Percentiles rank a stretch among this genome's conserved stretches.
Conservation (phyloP, 192 early-diverging fungal species). For the Gigaspora rosea region DNA sequence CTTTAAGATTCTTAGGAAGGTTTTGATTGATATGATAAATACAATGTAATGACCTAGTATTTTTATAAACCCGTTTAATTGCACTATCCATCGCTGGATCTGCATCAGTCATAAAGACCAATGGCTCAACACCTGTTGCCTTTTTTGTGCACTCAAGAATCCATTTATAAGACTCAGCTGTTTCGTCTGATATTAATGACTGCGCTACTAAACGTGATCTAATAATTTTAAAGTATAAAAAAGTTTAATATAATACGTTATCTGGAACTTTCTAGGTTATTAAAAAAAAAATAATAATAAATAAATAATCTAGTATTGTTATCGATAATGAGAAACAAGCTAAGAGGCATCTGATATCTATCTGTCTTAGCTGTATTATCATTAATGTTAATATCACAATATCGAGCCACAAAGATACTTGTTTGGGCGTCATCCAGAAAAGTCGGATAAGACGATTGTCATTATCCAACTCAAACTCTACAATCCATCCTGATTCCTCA, state of each 20-base stretch:
- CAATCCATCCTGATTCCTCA: neutral
- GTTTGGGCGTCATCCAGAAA: no score
- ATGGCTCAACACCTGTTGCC: conserved; percentile 1
- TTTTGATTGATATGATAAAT: neutral
- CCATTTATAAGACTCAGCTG: conserved; percentile 14
- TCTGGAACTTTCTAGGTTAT: no score
- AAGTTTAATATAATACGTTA: no score
- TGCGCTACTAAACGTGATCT: neutral
- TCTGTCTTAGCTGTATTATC: no score
- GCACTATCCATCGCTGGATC: no score
- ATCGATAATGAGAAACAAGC: neutral
- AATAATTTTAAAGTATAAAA: no score
- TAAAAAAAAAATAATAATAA: no score
- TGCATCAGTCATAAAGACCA: no score
- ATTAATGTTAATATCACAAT: no score
- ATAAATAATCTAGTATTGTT: conserved; percentile 4
- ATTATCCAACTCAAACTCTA: conserved; percentile 11
- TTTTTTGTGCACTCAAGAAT: conserved; percentile 21
- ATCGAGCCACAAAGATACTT: no score
- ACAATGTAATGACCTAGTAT: neutral
- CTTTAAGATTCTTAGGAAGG: no score
- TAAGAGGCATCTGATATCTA: neutral
- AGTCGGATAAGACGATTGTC: neutral
- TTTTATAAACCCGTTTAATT: conserved; percentile 13
- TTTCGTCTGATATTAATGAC: neutral